Base-by-base conservation (phyloP, 352 stramenopile genomes). In the Phytophthora constricta region DNA sequence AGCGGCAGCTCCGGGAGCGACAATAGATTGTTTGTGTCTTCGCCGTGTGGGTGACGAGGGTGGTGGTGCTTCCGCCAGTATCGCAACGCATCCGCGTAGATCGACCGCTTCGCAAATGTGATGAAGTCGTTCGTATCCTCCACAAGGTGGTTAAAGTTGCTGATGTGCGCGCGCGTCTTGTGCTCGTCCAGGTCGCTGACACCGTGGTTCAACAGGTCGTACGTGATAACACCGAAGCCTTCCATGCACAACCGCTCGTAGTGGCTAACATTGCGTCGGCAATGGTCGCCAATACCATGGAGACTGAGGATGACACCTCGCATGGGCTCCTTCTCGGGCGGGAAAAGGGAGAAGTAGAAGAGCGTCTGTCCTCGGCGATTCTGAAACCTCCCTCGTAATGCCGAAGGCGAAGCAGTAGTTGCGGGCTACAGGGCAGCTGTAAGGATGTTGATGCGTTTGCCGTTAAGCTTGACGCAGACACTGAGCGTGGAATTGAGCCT, bases 111-210 rank as follows among this genome's bases (percentile, higher is more conserved):
- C 10, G 74, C 70, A 42, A 73, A 80, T n/a, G 62, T 61, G 47
- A 86, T 43, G 46, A 84, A 78, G n/a, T 52, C 46, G 47, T 87
- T 82, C 4, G 74, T 80, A 55, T 87, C 79, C 41, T 87, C 77
- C 26, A 87, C 68, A 43, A 87, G 75, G 47, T 81, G 61, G 8
- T 41, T 64, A 57, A 84, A 84, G 50, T 65, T 68, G 42, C 58
- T 65, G 26, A 79, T 70, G 48, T 84, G 76, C 8, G 70, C 76
- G 25, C 77, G 72, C 25, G 75, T 74, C 46, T 65, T 60, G 58
- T 79, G 55, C 20, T 56, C 25, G 48, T 78, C 68, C n/a, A 67
- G 52, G 39, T 83, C 79, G 43, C 79, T 87, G 22, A 73, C 58
- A n/a, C 79, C 79, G 58, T 86, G 79, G 28, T 77, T 80, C 7